Evolutionary conservation across 371 early-diverging fungal species (phyloP), one percentile per base, ranked within the genome.

Genomic region (Circinella umbellata): DNA sequence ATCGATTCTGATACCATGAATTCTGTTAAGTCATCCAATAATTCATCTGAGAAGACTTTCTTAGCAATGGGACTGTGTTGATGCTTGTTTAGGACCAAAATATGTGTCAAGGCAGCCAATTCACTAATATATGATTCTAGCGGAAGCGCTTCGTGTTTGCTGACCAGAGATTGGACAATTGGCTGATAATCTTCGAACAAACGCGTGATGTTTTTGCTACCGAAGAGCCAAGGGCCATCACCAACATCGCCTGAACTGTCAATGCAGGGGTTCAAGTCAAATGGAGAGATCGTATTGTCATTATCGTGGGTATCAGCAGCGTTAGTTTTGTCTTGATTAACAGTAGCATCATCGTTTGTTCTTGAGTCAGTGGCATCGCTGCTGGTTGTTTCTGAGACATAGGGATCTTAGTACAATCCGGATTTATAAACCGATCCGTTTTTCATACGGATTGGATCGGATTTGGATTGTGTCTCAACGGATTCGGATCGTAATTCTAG

Each of bases 41-140:
- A 61, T 39, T 69, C 61, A 53, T 15, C 37, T 8, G 72, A 53
- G 55, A 75, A 75, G 0, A 75, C 57, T 35, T 61, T 72, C 66
- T 39, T 66, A 18, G 73, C 73, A 47, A 78, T 71, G 65, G 67
- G n/a, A 48, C 73, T 73, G 42, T 75, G 75, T 49, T 78, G 75
- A 46, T 73, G 20, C 53, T 73, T 66, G 63, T 66, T 69, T 11
- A 61, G 46, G 65, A 70, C 36, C 34, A 73, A 39, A 59, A 70
- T 60, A 39, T 76, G 71, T 38, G 63, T 36, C 47, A 73, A 67
- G 14, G 76, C 76, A 36, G 76, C 73, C 55, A 76, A 55, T 68
- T 73, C 73, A 34, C 67, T 68, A 62, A 69, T 67, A 64, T 76
- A 73, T 4, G 65, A 39, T 67, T 73, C 76, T 35, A 67, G 66